Percentiles rank a stretch among this genome's conserved stretches.
Conservation (phyloP, 257 asterid genomes). For the Striga asiatica region DNA sequence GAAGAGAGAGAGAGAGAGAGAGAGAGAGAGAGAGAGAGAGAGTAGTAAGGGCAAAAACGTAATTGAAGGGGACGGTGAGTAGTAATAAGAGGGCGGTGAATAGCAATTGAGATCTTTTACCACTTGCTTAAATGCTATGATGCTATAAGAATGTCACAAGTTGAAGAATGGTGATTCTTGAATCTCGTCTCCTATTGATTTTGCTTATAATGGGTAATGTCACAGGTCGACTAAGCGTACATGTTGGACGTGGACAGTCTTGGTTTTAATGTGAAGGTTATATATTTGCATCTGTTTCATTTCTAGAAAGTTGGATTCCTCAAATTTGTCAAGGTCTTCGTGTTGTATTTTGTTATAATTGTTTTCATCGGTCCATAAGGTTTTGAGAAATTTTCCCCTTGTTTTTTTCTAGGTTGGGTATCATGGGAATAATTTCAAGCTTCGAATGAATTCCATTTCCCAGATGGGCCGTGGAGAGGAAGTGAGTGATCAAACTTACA, state of each 20-base stretch:
- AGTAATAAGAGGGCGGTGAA: too few species aligned
- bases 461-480: conserved; percentile 63
- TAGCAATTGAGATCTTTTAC: too few species aligned
- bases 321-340: not conserved
- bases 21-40: too few species aligned
- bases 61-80: too few species aligned
- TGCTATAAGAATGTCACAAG: too few species aligned
- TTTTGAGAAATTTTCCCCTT: not conserved
- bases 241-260: conserved; percentile 78
- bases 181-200: not conserved
- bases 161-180: too few species aligned
- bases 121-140: too few species aligned
- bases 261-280: conserved; percentile 75
- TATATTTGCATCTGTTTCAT: too few species aligned
- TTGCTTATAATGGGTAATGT: not conserved
- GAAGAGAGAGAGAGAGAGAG: too few species aligned
- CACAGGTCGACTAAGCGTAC: conserved; percentile 60
- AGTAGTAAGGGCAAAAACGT: too few species aligned
- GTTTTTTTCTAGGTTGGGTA: conserved; percentile 42
- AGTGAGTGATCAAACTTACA: conserved; percentile 36
- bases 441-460: conserved; percentile 77
- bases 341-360: too few species aligned
- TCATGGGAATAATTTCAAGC: conserved; percentile 54
- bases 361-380: not conserved
- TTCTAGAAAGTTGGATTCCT: not conserved